These are phyloP conservation scores for Citrullus colocynthis DNA, from an alignment of 306 rosid genomes.

Conservation along the genomic window DNA sequence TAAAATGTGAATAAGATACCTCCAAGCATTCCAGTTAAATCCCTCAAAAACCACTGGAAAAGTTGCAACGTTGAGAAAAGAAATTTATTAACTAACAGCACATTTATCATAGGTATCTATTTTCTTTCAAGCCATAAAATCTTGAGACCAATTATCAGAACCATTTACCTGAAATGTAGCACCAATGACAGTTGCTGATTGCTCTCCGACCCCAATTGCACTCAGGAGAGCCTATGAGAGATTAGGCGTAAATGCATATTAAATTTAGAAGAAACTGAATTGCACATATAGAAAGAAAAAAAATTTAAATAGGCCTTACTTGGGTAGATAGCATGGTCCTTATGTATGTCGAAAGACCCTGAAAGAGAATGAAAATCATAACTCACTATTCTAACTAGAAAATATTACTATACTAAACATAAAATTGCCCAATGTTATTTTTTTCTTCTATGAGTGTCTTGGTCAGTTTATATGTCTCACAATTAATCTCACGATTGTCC, in stretches of 20 bases:
- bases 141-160: neutral
- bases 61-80: slow-evolving; percentile 14
- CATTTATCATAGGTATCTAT: neutral
- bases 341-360: slow-evolving; percentile 92
- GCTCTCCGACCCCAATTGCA: slow-evolving; percentile 96
- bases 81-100: neutral
- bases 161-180: slow-evolving; percentile 88
- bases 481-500: neutral
- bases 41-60: slow-evolving; percentile 98
- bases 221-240: slow-evolving; percentile 65
- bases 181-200: slow-evolving; percentile 89
- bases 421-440: neutral
- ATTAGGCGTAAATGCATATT: neutral
- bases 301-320: slow-evolving; percentile 25
- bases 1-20: slow-evolving; percentile 91
- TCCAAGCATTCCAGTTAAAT: slow-evolving; percentile 95
- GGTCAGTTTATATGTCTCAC: neutral
- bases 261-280: neutral
- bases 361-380: slow-evolving; percentile 6
- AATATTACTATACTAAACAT: neutral
- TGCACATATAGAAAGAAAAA: neutral
- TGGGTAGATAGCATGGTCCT: slow-evolving; percentile 98
- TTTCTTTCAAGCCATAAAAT: slow-evolving; percentile 15
- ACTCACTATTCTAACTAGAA: neutral
- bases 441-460: neutral